phyloP scores from a whole-genome alignment of 345 rosid genomes.

The Citrus trifoliata region DNA sequence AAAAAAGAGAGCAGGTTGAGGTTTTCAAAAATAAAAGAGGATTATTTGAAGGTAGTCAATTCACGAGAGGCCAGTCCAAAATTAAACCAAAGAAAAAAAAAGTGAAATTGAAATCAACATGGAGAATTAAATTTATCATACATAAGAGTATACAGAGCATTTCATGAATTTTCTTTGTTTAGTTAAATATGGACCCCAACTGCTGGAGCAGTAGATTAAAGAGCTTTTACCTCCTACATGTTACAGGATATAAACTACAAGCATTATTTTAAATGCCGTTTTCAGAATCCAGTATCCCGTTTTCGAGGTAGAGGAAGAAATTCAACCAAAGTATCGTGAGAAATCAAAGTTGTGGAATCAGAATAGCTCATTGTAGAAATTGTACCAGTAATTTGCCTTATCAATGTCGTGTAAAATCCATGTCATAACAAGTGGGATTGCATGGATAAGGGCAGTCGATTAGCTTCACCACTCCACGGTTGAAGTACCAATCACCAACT shows the following conservation, averaged over 20 bases:
- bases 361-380: neutral
- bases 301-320: neutral
- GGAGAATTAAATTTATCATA: neutral
- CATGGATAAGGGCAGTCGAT: constrained; percentile 92
- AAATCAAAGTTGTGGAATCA: neutral
- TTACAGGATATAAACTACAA: neutral
- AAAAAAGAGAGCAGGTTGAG: too few relatives aligned
- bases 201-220: neutral
- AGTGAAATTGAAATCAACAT: too few relatives aligned
- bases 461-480: constrained; percentile 49
- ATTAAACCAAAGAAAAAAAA: neutral
- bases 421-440: constrained; percentile 75
- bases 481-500: constrained; percentile 87
- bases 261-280: neutral
- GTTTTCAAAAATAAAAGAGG: rapidly evolving
- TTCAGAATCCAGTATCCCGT: neutral
- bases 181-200: neutral
- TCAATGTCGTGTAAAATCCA: constrained; percentile 43
- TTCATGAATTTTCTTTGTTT: neutral
- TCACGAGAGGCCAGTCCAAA: neutral
- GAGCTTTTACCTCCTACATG: neutral
- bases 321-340: neutral
- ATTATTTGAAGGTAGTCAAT: too few relatives aligned
- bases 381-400: neutral
- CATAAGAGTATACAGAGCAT: neutral